These are phyloP conservation scores for Suhomyces kunorum DNA, from an alignment of 1,139 yeast genomes.

Conservation along the genomic window DNA sequence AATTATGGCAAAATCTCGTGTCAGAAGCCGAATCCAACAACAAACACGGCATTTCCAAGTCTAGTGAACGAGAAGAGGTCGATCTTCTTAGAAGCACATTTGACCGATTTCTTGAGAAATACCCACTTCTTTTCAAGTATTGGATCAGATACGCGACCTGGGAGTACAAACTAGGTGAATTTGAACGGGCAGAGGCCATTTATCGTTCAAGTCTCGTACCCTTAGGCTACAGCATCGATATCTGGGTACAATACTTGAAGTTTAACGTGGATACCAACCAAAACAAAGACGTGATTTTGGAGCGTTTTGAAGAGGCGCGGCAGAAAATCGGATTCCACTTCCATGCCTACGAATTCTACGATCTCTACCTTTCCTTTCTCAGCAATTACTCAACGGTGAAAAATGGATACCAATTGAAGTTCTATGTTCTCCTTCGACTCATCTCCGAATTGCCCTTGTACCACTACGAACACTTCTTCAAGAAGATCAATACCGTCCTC, in stretches of 20 bases:
- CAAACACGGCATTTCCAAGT: constrained; percentile 42
- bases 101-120: constrained; percentile 57
- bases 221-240: constrained; percentile 57
- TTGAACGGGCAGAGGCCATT: constrained; percentile 48
- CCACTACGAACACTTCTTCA: constrained; percentile 66
- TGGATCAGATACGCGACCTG: constrained; percentile 76
- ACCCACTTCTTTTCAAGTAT: constrained; percentile 73
- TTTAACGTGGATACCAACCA: constrained; percentile 50
- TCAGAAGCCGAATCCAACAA: constrained; percentile 34
- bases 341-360: constrained; percentile 74
- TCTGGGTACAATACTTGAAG: constrained; percentile 73
- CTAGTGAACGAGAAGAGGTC: constrained; percentile 41
- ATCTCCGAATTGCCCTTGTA: constrained; percentile 73
- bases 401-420: constrained; percentile 34
- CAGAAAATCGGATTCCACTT: constrained; percentile 69
- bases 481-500: constrained; percentile 40
- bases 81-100: constrained; percentile 52
- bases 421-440: constrained; percentile 54
- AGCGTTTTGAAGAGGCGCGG: constrained; percentile 66
- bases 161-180: constrained; percentile 62
- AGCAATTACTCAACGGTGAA: constrained; percentile 38
- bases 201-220: constrained; percentile 56
- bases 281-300: constrained; percentile 33
- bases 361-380: constrained; percentile 60
- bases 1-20: constrained; percentile 52